A percentile compares a stretch with the other conserved stretches of the same genome.
Conservation (phyloP, 345 rosid species). For the Dovyalis caffra region DNA sequence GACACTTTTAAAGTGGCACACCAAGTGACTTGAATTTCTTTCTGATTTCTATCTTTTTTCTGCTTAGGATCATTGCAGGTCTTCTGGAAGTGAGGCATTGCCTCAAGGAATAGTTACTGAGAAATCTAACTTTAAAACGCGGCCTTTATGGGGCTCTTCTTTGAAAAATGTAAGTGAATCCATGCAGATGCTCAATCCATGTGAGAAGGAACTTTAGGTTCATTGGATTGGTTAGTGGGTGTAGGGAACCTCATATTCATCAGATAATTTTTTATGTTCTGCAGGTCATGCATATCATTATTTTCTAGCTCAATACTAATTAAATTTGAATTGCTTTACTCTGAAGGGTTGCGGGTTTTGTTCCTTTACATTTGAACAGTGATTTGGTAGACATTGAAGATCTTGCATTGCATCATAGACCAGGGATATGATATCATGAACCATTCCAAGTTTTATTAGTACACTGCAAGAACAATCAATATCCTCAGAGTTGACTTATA, state of each 20-base stretch:
- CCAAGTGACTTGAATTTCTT: background rate
- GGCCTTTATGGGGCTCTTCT: conserved; percentile 52
- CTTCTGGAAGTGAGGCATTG: conserved; percentile 55
- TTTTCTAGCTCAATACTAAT: background rate
- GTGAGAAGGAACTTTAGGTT: background rate
- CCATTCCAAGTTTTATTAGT: background rate
- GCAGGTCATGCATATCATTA: background rate
- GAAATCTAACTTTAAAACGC: conserved; percentile 62
- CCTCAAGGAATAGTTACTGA: conserved; percentile 61
- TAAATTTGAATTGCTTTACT: background rate
- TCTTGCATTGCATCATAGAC: background rate
- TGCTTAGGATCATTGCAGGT: conserved; percentile 46
- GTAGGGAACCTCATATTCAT: background rate
- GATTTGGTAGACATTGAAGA: background rate
- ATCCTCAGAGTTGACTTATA: background rate
- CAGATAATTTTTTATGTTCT: background rate
- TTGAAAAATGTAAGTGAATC: conserved; percentile 36
- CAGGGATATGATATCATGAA: background rate
- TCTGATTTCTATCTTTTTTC: conserved; percentile 11
- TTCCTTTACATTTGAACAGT: background rate
- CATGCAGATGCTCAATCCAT: background rate
- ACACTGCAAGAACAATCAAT: background rate
- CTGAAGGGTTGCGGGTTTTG: background rate
- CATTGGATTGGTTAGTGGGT: background rate
- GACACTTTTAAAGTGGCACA: background rate